Percentiles rank a stretch among this genome's conserved stretches.
phyloP scores from a whole-genome alignment of 257 asterid genomes.

The Solanum bulbocastanum region DNA sequence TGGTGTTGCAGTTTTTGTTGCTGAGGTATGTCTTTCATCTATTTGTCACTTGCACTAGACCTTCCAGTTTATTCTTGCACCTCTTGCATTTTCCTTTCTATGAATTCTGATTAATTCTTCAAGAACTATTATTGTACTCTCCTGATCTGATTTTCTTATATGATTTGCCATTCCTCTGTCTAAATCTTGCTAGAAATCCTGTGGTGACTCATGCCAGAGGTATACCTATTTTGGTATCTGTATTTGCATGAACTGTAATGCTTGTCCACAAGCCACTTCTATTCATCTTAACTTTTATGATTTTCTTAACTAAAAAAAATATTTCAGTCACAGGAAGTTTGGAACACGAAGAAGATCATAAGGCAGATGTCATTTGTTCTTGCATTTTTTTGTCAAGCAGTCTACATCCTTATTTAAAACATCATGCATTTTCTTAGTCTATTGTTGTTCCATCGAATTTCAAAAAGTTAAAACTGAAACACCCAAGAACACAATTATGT shows the following conservation, averaged over 20 bases:
- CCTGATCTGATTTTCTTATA: background rate
- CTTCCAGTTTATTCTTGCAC: background rate
- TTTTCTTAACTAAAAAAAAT: background rate
- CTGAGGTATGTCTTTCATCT: background rate
- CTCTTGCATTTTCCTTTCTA: background rate
- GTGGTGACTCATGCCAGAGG: background rate
- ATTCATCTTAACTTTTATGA: background rate
- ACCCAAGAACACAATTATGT: background rate
- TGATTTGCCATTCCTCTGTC: background rate
- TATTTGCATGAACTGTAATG: background rate
- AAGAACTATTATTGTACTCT: background rate
- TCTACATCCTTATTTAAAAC: background rate
- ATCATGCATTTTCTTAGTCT: background rate
- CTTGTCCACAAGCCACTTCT: background rate
- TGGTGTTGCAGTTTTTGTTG: background rate
- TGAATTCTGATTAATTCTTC: background rate
- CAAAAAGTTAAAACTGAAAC: background rate
- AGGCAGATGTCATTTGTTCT: background rate
- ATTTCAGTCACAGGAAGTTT: background rate
- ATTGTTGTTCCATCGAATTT: background rate
- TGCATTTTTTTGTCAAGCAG: background rate
- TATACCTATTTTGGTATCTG: background rate
- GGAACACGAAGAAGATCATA: background rate
- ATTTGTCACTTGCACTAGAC: background rate
- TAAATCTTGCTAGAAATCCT: background rate